phyloP scores from a whole-genome alignment of 2,329 filamentous ascomycete species.

The Fusarium piperis region DNA sequence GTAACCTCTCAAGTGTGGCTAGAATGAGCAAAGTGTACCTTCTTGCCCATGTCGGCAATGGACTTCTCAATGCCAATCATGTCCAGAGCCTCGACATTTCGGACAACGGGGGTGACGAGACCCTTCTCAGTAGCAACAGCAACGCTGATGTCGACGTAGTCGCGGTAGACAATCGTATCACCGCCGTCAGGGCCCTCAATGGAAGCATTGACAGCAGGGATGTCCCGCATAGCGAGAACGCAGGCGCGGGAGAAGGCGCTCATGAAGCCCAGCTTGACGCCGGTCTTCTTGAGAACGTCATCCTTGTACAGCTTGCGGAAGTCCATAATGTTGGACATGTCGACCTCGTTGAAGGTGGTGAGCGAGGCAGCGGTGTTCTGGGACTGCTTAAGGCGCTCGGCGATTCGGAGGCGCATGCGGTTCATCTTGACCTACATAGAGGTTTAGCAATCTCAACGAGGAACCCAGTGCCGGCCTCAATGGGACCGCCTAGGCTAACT shows the following conservation, averaged over 20 bases:
- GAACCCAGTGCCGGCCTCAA: background rate
- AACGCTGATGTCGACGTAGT: slow-evolving; percentile 98
- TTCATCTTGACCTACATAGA: slow-evolving; percentile 93
- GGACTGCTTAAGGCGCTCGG: slow-evolving; percentile 97
- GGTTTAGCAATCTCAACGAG: slow-evolving; percentile 4
- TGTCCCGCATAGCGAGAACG: slow-evolving; percentile 90
- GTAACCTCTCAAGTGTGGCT: background rate
- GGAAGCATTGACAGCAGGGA: slow-evolving; percentile 95
- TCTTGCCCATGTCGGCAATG: slow-evolving; percentile 95
- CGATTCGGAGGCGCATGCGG: slow-evolving; percentile 96
- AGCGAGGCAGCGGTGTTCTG: slow-evolving; percentile 98
- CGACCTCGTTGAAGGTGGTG: slow-evolving; percentile 98
- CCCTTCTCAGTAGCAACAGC: slow-evolving; percentile 98
- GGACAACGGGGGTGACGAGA: slow-evolving; percentile 93
- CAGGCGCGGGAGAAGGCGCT: slow-evolving; percentile 93
- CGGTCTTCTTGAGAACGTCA: slow-evolving; percentile 92
- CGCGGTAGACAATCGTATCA: slow-evolving; percentile 97
- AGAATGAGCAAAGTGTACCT: slow-evolving; percentile 64
- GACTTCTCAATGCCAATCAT: slow-evolving; percentile 88
- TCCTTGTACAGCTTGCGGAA: slow-evolving; percentile 98
- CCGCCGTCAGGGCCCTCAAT: slow-evolving; percentile 96
- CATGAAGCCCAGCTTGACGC: slow-evolving; percentile 99
- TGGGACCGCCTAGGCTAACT: slow-evolving; percentile 45
- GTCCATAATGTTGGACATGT: slow-evolving; percentile 98
- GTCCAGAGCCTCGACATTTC: slow-evolving; percentile 90